Evolutionary conservation across 352 stramenopile species (phyloP), one percentile per base, ranked within the genome.

Genomic region (Pythium aphanidermatum): DNA sequence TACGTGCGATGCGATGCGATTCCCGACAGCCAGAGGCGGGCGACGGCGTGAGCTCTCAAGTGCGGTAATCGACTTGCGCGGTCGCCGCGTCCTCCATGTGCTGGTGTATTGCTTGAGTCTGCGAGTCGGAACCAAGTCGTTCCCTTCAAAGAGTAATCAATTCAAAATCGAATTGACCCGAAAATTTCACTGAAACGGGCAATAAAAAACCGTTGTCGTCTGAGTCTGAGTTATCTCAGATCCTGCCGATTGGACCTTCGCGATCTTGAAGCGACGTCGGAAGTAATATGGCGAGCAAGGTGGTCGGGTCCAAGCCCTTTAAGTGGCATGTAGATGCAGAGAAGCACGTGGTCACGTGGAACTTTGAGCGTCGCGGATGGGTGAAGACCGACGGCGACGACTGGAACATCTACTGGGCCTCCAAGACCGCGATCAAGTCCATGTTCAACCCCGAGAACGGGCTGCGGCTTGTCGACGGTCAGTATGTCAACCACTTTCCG

Each of bases 371-470:
- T 33, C 75, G 85, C 28, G 83, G 85, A 29, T 96, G 85, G 83
- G 57, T 68, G 36, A 86, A 84, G 25, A 87, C 83, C 0, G 77
- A 91, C 20, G 71, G 69, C 5, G 79, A 93, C 43, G 89, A 97
- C 72, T 96, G 89, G 89, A 95, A 97, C 60, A 74, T 97, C 47
- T 97, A 95, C 66, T 97, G 89, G 89, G 89, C 87, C 32, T 95
- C 70, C 55, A 94, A 96, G 39, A 63, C 66, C 14, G 92, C 65
- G 21, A 86, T 96, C 52, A 95, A 91, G 61, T 76, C 52, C 37
- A 70, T 96, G 26, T 95, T 96, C 58, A 95, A 95, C 49, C 80
- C 83, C 1, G 87, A 96, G 54, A 94, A 59, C 24, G 70, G 73
- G 14, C 28, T 67, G 26, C 78, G 71, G 0, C 55, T 88, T 14